phyloP scores from a whole-genome alignment of 73 alveolate species.

The Paramecium caudatum region DNA sequence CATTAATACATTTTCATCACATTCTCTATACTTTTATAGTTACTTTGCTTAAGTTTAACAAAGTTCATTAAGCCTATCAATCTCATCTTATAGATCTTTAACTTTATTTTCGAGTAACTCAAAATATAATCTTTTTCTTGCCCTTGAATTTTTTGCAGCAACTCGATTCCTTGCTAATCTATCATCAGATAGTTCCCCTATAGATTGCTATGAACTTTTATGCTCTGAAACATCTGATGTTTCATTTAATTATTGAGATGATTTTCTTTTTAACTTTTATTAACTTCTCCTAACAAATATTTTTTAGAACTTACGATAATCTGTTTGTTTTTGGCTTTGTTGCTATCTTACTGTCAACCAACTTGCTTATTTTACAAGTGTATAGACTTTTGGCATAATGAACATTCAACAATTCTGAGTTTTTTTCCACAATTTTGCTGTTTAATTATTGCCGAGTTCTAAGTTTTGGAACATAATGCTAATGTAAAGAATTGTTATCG shows the following conservation, averaged over 20 bases:
- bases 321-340: constrained; percentile 36
- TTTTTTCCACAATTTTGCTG: constrained; percentile 24
- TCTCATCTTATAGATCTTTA: neutral
- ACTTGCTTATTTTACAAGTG: neutral
- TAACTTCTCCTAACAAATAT: neutral
- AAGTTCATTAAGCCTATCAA: constrained; percentile 12
- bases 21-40: neutral
- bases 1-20: neutral
- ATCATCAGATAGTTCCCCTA: constrained; percentile 13
- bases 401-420: neutral
- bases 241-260: constrained; percentile 10
- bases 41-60: constrained; percentile 13
- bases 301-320: neutral
- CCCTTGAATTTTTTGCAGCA: constrained; percentile 41
- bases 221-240: neutral
- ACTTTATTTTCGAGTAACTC: constrained; percentile 4
- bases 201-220: neutral
- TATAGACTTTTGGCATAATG: constrained; percentile 39
- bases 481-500: constrained; percentile 8
- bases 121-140: constrained; percentile 25
- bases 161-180: constrained; percentile 32
- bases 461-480: neutral
- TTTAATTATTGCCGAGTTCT: constrained; percentile 9
- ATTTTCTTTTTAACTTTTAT: constrained; percentile 1
- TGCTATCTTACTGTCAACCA: neutral